phyloP scores from a whole-genome alignment of 305 asterid species.

The Caryopteris hybrid region DNA sequence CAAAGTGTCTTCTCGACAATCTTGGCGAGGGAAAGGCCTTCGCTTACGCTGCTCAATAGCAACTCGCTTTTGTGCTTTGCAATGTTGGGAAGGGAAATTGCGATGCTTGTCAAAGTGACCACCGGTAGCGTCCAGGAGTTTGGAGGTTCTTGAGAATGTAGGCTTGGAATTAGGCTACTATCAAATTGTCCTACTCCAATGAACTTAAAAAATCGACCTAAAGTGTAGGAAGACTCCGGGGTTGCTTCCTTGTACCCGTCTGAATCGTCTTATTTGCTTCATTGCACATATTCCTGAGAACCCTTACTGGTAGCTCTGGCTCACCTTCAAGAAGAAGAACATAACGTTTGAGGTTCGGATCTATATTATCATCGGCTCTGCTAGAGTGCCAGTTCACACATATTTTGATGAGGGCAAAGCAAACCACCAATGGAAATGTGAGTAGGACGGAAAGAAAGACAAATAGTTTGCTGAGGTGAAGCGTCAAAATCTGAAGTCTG shows the following conservation, averaged over 20 bases:
- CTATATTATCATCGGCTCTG: background rate
- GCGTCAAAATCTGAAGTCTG: no score
- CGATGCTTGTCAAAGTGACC: conserved; percentile 25
- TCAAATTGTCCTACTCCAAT: conserved; percentile 19
- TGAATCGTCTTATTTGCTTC: background rate
- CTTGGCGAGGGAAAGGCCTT: conserved; percentile 10
- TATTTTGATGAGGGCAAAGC: background rate
- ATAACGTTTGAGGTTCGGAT: no score
- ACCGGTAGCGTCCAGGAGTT: conserved; percentile 20
- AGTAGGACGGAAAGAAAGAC: background rate
- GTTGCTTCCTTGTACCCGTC: no score
- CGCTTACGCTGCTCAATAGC: background rate
- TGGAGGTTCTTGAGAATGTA: conserved; percentile 13
- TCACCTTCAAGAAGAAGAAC: background rate
- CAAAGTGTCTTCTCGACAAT: background rate
- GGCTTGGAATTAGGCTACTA: background rate
- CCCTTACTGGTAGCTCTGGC: background rate
- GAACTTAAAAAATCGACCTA: background rate
- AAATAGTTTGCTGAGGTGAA: no score
- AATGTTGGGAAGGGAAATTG: background rate
- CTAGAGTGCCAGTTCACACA: background rate
- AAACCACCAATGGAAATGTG: background rate
- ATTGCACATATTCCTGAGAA: background rate
- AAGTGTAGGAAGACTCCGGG: background rate
- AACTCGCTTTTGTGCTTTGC: background rate